Evolutionary conservation across 257 asterid species (phyloP).

Genomic region (Voacanga thouarsii): DNA sequence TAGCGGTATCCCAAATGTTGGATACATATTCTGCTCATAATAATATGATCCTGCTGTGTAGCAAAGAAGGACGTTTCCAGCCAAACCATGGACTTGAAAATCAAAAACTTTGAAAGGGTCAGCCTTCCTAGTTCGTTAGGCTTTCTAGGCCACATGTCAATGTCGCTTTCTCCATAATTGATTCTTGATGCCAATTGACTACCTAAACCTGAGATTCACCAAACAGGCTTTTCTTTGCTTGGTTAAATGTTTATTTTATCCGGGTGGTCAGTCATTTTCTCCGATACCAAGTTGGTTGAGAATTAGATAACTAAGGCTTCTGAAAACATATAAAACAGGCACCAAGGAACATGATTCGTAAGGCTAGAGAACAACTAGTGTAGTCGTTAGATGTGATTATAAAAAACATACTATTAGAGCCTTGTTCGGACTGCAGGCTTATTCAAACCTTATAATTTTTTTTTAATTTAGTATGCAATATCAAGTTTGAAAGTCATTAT

Average conservation of each 20-base stretch:
- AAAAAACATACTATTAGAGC: too few relatives aligned
- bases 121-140: background rate
- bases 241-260: background rate
- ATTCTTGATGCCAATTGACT: background rate
- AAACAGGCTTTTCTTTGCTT: background rate
- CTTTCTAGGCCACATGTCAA: background rate
- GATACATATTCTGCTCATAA: too few relatives aligned
- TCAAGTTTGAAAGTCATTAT: too few relatives aligned
- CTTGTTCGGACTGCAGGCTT: too few relatives aligned
- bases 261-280: constrained; percentile 2
- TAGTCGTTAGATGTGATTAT: too few relatives aligned
- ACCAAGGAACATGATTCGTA: background rate
- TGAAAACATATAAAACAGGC: background rate
- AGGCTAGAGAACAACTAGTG: background rate
- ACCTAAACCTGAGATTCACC: background rate
- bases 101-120: background rate
- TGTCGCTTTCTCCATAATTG: background rate
- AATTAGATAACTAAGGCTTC: background rate
- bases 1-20: too few relatives aligned
- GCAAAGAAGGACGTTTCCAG: too few relatives aligned
- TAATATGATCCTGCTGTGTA: too few relatives aligned
- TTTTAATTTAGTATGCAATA: too few relatives aligned
- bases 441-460: too few relatives aligned
- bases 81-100: too few relatives aligned
- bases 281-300: background rate